Evolutionary conservation across 306 rosid genomes (phyloP).

Genomic region (Acacia crassicarpa): DNA sequence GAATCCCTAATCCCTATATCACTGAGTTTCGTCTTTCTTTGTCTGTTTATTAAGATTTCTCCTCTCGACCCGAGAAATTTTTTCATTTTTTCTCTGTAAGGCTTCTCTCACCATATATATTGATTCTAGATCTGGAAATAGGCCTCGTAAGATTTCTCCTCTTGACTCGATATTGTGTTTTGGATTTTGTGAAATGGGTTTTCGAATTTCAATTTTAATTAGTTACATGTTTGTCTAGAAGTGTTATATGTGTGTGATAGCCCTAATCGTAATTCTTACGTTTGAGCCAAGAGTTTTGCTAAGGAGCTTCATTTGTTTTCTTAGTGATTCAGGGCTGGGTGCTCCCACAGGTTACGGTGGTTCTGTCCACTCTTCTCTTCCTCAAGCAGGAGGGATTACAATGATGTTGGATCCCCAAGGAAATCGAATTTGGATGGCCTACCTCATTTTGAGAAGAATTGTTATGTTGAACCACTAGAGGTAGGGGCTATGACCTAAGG

Average conservation of each 20-base stretch:
- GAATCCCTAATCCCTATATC: no score
- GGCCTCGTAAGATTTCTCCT: no score
- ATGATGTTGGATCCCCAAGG: conserved; percentile 58
- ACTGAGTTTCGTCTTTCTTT: no score
- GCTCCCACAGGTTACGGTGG: conserved; percentile 54
- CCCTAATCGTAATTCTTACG: not conserved
- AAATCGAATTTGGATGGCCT: conserved; percentile 91
- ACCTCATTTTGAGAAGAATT: conserved; percentile 90
- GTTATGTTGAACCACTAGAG: conserved; percentile 68
- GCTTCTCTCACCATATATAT: no score
- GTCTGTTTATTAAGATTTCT: no score
- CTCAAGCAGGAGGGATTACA: conserved; percentile 53
- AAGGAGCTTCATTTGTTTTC: conserved; percentile 34
- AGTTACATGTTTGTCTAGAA: not conserved
- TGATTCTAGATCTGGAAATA: no score
- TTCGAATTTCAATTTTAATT: no score
- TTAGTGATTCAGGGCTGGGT: conserved; percentile 85
- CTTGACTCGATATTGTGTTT: no score
- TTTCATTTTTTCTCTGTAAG: no score
- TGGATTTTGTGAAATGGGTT: no score
- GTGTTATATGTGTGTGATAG: not conserved
- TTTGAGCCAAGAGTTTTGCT: not conserved
- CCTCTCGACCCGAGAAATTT: no score
- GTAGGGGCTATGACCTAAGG: conserved; percentile 84
- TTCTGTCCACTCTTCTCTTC: conserved; percentile 60